phyloP scores from a whole-genome alignment of 2,329 filamentous ascomycete genomes.

The Talaromyces sp. region DNA sequence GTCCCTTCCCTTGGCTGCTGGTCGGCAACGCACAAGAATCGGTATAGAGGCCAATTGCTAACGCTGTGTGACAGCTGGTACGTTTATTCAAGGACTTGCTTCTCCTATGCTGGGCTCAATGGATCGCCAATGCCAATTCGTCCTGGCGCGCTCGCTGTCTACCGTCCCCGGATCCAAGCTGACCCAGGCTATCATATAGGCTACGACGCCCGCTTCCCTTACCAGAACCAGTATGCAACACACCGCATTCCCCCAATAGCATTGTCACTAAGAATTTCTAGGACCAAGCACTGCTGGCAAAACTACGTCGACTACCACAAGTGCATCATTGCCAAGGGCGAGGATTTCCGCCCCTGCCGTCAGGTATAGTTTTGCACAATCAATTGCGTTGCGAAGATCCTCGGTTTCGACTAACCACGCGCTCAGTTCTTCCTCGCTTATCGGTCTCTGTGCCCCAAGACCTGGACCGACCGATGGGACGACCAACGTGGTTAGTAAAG shows the following conservation, averaged over 20 bases:
- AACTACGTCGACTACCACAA: slow-evolving; percentile 99
- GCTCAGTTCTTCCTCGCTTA: slow-evolving; percentile 89
- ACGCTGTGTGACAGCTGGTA: slow-evolving; percentile 43
- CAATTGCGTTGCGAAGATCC: not conserved
- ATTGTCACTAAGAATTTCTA: slow-evolving; percentile 17
- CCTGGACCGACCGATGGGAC: slow-evolving; percentile 93
- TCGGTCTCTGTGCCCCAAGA: slow-evolving; percentile 92
- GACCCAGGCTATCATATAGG: slow-evolving; percentile 47
- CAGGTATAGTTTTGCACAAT: slow-evolving; percentile 58
- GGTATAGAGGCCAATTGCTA: slow-evolving; percentile 29
- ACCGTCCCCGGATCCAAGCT: not conserved
- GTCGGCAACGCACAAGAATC: slow-evolving; percentile 6
- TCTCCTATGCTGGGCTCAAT: slow-evolving; percentile 12
- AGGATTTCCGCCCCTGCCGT: slow-evolving; percentile 94
- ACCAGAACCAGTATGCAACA: slow-evolving; percentile 63
- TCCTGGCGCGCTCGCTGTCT: not conserved
- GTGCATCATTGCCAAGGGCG: slow-evolving; percentile 96
- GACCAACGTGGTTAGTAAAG: slow-evolving; percentile 77
- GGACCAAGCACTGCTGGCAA: slow-evolving; percentile 99
- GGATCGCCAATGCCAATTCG: slow-evolving; percentile 4
- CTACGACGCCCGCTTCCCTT: slow-evolving; percentile 98
- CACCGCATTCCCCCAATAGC: not conserved
- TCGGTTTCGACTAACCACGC: not conserved
- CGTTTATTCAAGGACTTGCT: slow-evolving; percentile 18
- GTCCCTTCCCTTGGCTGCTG: slow-evolving; percentile 13